Conservation (phyloP, 768 basidiomycete species). For the Russula ochroleuca region DNA sequence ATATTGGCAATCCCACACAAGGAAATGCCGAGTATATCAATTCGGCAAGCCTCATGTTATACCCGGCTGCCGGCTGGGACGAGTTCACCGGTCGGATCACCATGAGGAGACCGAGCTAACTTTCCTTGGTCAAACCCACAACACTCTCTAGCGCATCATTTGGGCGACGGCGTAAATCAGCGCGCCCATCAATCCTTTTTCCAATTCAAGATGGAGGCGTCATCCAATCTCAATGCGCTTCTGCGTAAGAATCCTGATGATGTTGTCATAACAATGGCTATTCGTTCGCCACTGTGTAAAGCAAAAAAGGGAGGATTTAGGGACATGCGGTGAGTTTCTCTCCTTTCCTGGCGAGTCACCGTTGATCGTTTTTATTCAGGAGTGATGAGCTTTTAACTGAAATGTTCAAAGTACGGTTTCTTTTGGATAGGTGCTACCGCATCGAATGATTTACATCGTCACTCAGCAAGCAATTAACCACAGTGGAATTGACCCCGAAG, state of each 20-base stretch:
- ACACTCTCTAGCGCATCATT: background rate
- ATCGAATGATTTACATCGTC: conserved; percentile 13
- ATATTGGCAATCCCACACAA: background rate
- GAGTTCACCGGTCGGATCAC: background rate
- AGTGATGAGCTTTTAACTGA: conserved; percentile 78
- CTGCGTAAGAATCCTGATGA: conserved; percentile 63
- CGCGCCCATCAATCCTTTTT: no score
- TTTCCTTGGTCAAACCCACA: background rate
- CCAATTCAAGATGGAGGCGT: conserved; percentile 36
- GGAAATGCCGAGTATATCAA: background rate
- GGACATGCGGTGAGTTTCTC: conserved; percentile 54
- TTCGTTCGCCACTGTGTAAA: conserved; percentile 71
- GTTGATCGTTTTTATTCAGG: conserved; percentile 35
- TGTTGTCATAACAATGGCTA: conserved; percentile 79
- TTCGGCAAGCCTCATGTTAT: background rate
- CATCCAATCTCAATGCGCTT: conserved; percentile 47
- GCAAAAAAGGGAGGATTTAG: conserved; percentile 72
- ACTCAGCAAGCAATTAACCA: conserved; percentile 53
- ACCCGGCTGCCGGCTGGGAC: background rate
- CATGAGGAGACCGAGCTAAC: background rate
- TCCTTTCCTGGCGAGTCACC: background rate
- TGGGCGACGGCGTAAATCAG: background rate
- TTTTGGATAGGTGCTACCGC: conserved; percentile 21
- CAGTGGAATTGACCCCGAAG: conserved; percentile 56
- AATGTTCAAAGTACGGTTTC: conserved; percentile 60